Evolutionary conservation across 2,329 filamentous ascomycete genomes (phyloP).

Genomic region (Chrysoporthe austroafricana): DNA sequence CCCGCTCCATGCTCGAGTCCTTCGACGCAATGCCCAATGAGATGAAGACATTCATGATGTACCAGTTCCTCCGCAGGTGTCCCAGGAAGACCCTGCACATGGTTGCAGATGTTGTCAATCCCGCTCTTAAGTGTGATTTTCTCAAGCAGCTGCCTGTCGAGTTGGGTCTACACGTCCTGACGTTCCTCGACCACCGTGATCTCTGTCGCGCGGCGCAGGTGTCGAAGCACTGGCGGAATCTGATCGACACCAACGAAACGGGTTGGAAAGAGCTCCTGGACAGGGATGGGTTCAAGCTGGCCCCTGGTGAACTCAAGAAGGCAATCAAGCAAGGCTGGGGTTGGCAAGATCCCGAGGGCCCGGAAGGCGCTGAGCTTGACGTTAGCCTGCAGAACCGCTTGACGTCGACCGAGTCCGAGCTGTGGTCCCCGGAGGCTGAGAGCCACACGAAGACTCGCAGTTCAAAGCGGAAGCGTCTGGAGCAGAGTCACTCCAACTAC

Average conservation of each 20-base stretch:
- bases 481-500: constrained; percentile 48
- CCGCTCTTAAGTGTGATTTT: constrained; percentile 93
- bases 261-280: constrained; percentile 95
- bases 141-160: constrained; percentile 82
- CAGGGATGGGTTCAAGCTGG: constrained; percentile 77
- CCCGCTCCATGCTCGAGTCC: constrained; percentile 82
- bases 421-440: constrained; percentile 50
- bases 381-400: constrained; percentile 64
- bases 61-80: constrained; percentile 87
- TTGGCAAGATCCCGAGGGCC: constrained; percentile 85
- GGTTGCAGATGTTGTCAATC: constrained; percentile 89
- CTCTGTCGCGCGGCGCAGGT: constrained; percentile 91
- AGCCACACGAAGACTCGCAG: constrained; percentile 47
- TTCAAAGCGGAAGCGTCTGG: constrained; percentile 61
- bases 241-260: constrained; percentile 90
- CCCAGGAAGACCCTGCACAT: constrained; percentile 86
- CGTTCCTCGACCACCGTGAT: constrained; percentile 82
- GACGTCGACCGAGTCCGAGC: constrained; percentile 57
- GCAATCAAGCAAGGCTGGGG: constrained; percentile 94
- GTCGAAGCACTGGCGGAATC: constrained; percentile 89
- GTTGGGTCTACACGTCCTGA: constrained; percentile 83
- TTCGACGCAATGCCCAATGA: constrained; percentile 91
- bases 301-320: constrained; percentile 79
- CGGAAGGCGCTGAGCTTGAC: constrained; percentile 79
- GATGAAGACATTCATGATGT: constrained; percentile 96